Conservation (phyloP, 139 green algal species). For the Chlamydomonas eustigma region DNA sequence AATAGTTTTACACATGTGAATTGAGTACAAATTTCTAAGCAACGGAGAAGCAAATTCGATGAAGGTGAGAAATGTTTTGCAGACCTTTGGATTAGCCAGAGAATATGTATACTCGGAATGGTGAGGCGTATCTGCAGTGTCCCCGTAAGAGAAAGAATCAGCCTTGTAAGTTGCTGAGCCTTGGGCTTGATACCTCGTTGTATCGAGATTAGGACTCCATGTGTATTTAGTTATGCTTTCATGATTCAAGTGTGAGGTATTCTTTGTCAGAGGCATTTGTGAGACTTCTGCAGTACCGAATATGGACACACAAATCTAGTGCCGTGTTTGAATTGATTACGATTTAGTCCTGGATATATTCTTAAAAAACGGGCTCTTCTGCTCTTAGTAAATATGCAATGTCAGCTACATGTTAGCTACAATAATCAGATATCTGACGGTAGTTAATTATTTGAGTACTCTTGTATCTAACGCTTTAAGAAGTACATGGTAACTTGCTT, state of each 20-base stretch:
- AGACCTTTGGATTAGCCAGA: not conserved
- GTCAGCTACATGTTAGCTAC: not conserved
- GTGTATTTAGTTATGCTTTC: conserved; percentile 2
- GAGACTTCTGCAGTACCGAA: not conserved
- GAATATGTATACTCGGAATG: conserved; percentile 6
- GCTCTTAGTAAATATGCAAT: not conserved
- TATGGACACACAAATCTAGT: too few species aligned
- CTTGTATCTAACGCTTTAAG: too few species aligned
- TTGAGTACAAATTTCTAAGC: too few species aligned
- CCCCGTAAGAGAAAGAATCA: not conserved
- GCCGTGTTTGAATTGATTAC: too few species aligned
- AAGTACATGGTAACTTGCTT: not conserved
- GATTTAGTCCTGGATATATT: not conserved
- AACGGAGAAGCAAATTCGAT: too few species aligned
- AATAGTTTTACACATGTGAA: too few species aligned
- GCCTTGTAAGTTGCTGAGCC: conserved; percentile 3
- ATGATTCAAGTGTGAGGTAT: not conserved
- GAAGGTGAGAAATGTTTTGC: not conserved
- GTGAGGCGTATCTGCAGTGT: conserved; percentile 1
- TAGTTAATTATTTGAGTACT: too few species aligned
- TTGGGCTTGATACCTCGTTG: not conserved
- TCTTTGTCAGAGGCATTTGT: not conserved
- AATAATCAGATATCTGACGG: too few species aligned
- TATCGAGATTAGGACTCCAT: conserved; percentile 4
- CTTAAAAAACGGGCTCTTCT: not conserved